These are phyloP conservation scores for Phaffomyces antillensis DNA, from an alignment of 805 yeast species.

Conservation along the genomic window DNA sequence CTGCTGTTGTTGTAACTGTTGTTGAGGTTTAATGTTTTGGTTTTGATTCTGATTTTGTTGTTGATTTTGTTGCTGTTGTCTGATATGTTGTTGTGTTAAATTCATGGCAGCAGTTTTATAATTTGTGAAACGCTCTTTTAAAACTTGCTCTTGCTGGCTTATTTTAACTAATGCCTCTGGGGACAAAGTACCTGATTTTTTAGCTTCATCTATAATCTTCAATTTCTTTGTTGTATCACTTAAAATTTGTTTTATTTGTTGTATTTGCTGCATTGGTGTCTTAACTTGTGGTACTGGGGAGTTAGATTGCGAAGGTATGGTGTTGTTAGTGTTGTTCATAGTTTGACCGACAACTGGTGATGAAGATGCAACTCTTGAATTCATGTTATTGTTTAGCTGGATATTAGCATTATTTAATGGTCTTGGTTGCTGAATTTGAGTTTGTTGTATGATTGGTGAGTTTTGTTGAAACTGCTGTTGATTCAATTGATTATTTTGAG, in stretches of 20 bases:
- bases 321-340: neutral
- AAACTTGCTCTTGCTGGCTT: conserved; percentile 42
- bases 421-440: conserved; percentile 25
- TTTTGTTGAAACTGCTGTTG: conserved; percentile 10
- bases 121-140: conserved; percentile 39
- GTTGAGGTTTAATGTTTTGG: conserved; percentile 6
- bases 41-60: conserved; percentile 13
- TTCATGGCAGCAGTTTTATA: conserved; percentile 42
- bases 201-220: conserved; percentile 42
- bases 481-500: neutral
- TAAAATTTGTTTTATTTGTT: conserved; percentile 38
- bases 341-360: conserved; percentile 14
- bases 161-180: conserved; percentile 38
- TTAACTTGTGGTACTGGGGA: conserved; percentile 8
- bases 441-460: conserved; percentile 25
- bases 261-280: conserved; percentile 28
- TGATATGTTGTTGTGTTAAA: conserved; percentile 9
- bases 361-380: conserved; percentile 7
- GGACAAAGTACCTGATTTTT: conserved; percentile 35
- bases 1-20: conserved; percentile 13
- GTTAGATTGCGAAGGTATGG: conserved; percentile 2
- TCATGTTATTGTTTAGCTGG: conserved; percentile 2
- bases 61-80: conserved; percentile 12
- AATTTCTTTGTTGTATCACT: conserved; percentile 44
- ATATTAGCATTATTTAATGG: conserved; percentile 3